Conservation (phyloP, 2,329 filamentous ascomycete genomes). For the Alternaria sp. region DNA sequence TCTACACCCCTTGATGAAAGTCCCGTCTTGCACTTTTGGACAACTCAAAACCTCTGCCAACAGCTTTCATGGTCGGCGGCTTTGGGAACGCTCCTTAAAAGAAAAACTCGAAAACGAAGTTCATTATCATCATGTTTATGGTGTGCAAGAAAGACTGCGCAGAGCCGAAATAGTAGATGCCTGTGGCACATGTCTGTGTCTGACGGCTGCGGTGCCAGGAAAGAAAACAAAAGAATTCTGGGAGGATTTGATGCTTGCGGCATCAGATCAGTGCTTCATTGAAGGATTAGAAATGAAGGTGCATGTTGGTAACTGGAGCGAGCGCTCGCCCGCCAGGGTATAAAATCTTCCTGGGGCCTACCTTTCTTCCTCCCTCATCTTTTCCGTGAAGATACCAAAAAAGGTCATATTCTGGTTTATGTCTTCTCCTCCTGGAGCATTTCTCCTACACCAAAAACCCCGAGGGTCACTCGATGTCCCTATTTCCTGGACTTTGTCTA, state of each 20-base stretch:
- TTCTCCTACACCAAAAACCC: background rate
- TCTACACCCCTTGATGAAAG: background rate
- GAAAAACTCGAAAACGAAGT: background rate
- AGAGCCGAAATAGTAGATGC: no score
- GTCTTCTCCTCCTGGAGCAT: background rate
- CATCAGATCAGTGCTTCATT: background rate
- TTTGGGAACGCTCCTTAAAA: background rate
- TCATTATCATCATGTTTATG: background rate
- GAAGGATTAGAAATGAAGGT: background rate
- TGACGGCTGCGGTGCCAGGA: background rate
- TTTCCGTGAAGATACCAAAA: background rate
- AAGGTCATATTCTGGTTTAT: no score
- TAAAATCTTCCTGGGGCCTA: background rate
- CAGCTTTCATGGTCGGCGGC: background rate
- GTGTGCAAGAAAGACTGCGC: background rate
- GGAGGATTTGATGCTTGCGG: background rate
- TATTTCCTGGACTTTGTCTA: background rate
- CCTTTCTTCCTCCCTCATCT: background rate
- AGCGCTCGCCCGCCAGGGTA: background rate
- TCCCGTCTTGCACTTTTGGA: background rate
- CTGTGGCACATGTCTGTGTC: background rate
- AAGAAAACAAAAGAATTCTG: background rate
- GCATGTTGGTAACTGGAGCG: background rate
- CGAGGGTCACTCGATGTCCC: no score
- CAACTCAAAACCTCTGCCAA: background rate